These are phyloP conservation scores for Leishmania gerbilli DNA, from an alignment of 208 protist species.

Conservation along the genomic window DNA sequence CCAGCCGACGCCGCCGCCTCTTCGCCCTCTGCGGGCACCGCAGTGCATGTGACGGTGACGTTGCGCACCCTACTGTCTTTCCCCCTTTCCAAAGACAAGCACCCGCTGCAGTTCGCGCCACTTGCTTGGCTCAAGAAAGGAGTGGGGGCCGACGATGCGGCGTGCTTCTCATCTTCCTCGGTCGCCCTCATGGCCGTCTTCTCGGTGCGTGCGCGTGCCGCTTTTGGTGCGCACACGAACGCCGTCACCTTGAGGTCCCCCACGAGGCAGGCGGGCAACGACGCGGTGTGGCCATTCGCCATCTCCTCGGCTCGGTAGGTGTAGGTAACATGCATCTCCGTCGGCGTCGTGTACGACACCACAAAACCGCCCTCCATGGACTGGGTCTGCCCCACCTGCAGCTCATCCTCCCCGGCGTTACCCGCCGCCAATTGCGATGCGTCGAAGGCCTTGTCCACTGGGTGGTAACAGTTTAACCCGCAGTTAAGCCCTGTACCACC, in stretches of 20 bases:
- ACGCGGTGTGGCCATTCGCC: conserved; percentile 23
- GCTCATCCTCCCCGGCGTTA: conserved; percentile 2
- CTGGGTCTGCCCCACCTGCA: conserved; percentile 35
- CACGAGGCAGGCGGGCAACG: conserved; percentile 25
- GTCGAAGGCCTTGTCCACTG: conserved; percentile 35
- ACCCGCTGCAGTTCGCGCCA: neutral
- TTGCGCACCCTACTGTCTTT: conserved; percentile 41
- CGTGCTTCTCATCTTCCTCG: neutral
- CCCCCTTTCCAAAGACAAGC: conserved; percentile 3
- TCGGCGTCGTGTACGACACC: conserved; percentile 28
- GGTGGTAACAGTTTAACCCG: conserved; percentile 74
- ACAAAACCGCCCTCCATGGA: conserved; percentile 43
- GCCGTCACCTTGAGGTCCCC: conserved; percentile 34
- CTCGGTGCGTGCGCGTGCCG: conserved; percentile 32
- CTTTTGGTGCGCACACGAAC: conserved; percentile 25
- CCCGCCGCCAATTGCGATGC: conserved; percentile 30
- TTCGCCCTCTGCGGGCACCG: neutral
- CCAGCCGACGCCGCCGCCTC: neutral
- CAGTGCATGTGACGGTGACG: conserved; percentile 23
- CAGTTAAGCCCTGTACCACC: conserved; percentile 67
- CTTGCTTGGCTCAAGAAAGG: neutral
- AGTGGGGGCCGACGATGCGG: neutral
- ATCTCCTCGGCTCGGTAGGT: conserved; percentile 12
- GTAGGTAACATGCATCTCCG: conserved; percentile 19
- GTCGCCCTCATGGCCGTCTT: neutral